Percentiles rank a stretch among this genome's conserved stretches.
Conservation (phyloP, 257 asterid genomes). For the Gentiana straminea region DNA sequence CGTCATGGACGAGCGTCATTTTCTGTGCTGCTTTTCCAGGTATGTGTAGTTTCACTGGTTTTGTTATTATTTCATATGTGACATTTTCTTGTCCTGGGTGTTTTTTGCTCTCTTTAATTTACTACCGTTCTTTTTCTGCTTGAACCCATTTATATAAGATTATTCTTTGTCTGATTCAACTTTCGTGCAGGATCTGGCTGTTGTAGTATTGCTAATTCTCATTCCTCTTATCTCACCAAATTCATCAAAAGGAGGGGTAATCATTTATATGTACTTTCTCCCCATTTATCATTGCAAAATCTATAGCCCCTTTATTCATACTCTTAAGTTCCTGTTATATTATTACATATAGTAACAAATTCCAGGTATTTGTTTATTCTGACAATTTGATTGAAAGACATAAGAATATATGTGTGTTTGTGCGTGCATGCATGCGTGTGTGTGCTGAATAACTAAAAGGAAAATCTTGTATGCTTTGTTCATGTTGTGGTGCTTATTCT, state of each 20-base stretch:
- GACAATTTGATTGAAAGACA: background rate
- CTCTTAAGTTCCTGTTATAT: background rate
- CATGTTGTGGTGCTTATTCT: constrained; percentile 8
- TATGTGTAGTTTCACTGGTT: constrained; percentile 13
- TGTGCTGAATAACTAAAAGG: no score
- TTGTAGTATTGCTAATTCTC: constrained; percentile 95
- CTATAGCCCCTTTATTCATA: constrained; percentile 1
- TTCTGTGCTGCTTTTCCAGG: constrained; percentile 98
- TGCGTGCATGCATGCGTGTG: no score
- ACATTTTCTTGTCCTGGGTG: background rate
- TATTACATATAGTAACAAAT: background rate
- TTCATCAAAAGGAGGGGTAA: constrained; percentile 99
- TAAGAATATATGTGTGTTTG: no score
- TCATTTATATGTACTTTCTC: constrained; percentile 4
- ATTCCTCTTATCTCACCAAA: constrained; percentile 96
- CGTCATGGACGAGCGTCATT: constrained; percentile 99
- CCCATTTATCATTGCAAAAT: background rate
- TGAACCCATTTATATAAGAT: constrained; percentile 4
- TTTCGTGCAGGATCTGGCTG: constrained; percentile 78
- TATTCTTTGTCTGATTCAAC: constrained; percentile 15
- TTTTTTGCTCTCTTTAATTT: background rate
- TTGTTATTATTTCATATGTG: constrained; percentile 7
- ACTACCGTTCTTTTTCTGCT: background rate
- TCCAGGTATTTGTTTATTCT: background rate
- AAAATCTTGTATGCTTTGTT: background rate